phyloP scores from a whole-genome alignment of 495 filamentous ascomycete species.

The Daldinia concentrica region DNA sequence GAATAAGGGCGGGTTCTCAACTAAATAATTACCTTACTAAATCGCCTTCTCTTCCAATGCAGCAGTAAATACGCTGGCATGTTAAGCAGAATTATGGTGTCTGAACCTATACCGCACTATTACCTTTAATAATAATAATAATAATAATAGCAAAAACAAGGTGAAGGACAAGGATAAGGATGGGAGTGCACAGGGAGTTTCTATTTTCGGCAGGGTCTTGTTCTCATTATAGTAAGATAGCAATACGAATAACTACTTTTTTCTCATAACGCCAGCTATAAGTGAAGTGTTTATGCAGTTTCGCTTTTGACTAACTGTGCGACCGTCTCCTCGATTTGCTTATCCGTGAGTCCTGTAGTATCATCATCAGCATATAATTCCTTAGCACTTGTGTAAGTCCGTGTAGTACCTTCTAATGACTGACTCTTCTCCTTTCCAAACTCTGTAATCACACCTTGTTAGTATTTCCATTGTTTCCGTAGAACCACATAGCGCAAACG shows the following conservation, averaged over 20 bases:
- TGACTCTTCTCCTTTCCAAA: constrained; percentile 89
- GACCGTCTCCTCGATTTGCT: constrained; percentile 91
- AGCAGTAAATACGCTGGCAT: too few species aligned
- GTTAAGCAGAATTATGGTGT: too few species aligned
- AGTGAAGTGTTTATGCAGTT: constrained; percentile 28
- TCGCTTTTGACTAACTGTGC: constrained; percentile 78
- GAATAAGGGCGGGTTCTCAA: too few species aligned
- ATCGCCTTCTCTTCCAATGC: too few species aligned
- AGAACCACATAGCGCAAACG: constrained; percentile 44
- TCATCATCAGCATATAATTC: constrained; percentile 26
- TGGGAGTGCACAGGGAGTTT: not conserved
- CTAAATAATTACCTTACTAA: too few species aligned
- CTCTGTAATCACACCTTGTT: constrained; percentile 58
- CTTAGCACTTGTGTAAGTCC: constrained; percentile 12
- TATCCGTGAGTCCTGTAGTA: constrained; percentile 78
- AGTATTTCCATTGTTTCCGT: not conserved
- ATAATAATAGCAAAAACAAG: not conserved
- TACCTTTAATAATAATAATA: not conserved
- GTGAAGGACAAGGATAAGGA: too few species aligned
- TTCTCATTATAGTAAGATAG: constrained; percentile 24
- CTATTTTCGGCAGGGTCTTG: constrained; percentile 14
- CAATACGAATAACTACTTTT: constrained; percentile 14
- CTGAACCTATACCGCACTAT: too few species aligned
- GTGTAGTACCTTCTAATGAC: constrained; percentile 72
- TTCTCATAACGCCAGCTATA: constrained; percentile 9